phyloP scores from a whole-genome alignment of 2,329 filamentous ascomycete genomes.

The Fusarium pseudoanthophilum region DNA sequence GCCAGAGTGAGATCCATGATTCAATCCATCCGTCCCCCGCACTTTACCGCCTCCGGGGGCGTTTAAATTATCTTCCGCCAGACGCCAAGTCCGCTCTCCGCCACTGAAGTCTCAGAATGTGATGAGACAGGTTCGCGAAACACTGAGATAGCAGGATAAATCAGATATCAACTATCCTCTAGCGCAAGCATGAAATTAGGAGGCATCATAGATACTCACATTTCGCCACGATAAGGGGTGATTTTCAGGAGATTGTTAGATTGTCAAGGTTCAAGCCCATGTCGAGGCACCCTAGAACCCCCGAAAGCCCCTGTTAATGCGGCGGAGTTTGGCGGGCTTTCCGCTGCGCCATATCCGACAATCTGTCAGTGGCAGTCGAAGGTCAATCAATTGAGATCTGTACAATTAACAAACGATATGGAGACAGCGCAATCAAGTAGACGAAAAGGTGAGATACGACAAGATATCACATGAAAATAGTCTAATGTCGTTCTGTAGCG shows the following conservation, averaged over 20 bases:
- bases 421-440: slow-evolving; percentile 25
- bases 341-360: slow-evolving; percentile 14
- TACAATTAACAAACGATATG: slow-evolving; percentile 5
- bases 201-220: background rate
- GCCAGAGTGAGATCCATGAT: background rate
- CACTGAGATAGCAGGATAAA: background rate
- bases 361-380: background rate
- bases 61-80: slow-evolving; percentile 12
- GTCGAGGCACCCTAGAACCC: background rate
- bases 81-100: background rate
- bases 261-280: background rate
- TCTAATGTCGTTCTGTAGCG: slow-evolving; percentile 3
- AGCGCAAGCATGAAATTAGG: background rate
- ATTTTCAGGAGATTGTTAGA: slow-evolving; percentile 15
- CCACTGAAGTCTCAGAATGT: background rate
- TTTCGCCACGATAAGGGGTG: slow-evolving; percentile 13
- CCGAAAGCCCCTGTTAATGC: background rate
- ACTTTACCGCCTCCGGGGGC: background rate
- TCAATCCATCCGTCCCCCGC: background rate
- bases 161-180: background rate
- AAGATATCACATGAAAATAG: no score
- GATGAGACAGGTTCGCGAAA: background rate
- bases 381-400: background rate
- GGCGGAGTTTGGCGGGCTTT: slow-evolving; percentile 9
- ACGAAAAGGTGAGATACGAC: slow-evolving; percentile 26